Evolutionary conservation across 1,139 yeast genomes (phyloP), one percentile per base, ranked within the genome.

Genomic region (Protomyces arabidopsidicola): DNA sequence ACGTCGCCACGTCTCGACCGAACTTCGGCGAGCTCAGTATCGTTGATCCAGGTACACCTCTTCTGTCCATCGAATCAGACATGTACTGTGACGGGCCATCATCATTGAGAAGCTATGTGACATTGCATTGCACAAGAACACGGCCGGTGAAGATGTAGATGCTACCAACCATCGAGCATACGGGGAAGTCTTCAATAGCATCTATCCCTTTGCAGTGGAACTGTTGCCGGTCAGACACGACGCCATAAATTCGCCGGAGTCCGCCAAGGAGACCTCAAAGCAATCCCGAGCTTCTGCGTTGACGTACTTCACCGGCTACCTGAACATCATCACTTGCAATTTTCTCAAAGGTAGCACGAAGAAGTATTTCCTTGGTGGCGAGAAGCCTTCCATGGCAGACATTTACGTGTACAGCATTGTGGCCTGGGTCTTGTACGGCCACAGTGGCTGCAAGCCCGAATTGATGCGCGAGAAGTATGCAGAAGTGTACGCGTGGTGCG

Each of bases 41-140:
- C 35, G 27, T 27, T 31, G 51, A 58, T 52, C 55, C 56, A 14
- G 42, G 62, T 16, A 34, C 52, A 8, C 62, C 62, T 3, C 45
- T 58, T 20, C n/a, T 58, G 62, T 51, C 56, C 22, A 58, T 58
- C 45, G 62, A 58, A n/a, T 52, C 53, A 16, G 62, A 58, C 62
- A 24, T 58, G 45, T 58, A 58, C 45, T 55, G 53, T 45, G 62
- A 58, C 24, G 38, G 12, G 38, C 56, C 10, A 38, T 58, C 31
- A 58, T 58, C 45, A 39, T 58, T 18, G 55, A 36, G 31, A 58
- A 58, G 45, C 45, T 58, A 52, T 38, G 48, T 14, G 62, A 58
- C 39, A 58, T 58, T 39, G 62, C 62, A 38, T 34, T 50, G 10
- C 62, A 58, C 34, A n/a, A 55, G 12, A 34, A 27, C 22, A 31